Conservation (phyloP, 2,329 filamentous ascomycete species). For the Trichoderma koningii region DNA sequence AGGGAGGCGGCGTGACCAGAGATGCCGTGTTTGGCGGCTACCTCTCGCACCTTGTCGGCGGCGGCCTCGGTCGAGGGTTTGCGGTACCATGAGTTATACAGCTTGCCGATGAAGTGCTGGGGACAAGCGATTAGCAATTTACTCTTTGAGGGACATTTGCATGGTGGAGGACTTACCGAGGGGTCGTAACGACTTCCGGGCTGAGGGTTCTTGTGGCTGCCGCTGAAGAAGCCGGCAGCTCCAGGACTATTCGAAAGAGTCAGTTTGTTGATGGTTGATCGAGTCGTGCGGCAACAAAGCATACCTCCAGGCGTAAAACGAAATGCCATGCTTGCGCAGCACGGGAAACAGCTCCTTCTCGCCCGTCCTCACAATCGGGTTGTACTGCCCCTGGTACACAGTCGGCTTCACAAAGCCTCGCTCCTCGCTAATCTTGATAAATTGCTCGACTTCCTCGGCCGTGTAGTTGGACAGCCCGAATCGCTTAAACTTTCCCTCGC, state of each 20-base stretch:
- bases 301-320: conserved; percentile 48
- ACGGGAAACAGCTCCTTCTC: conserved; percentile 48
- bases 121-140: background rate
- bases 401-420: conserved; percentile 46
- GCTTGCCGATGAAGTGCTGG: background rate
- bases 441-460: conserved; percentile 46
- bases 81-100: conserved; percentile 1
- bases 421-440: conserved; percentile 47
- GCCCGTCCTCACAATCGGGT: conserved; percentile 43
- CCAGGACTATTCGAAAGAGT: conserved; percentile 3
- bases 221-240: conserved; percentile 14
- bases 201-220: conserved; percentile 20
- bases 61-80: conserved; percentile 17
- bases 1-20: conserved; percentile 55
- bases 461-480: conserved; percentile 53
- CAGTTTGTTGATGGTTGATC: background rate
- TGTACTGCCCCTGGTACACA: conserved; percentile 28
- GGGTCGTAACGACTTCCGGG: conserved; percentile 13
- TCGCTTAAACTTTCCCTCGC: conserved; percentile 66
- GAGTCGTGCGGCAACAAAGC: accelerated
- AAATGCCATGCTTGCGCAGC: conserved; percentile 45
- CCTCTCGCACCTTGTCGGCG: conserved; percentile 1
- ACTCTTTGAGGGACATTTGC: background rate
- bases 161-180: conserved; percentile 2
- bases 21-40: conserved; percentile 16